Base-by-base conservation (phyloP, 495 filamentous ascomycete genomes). In the Lasiosphaeria hispida region DNA sequence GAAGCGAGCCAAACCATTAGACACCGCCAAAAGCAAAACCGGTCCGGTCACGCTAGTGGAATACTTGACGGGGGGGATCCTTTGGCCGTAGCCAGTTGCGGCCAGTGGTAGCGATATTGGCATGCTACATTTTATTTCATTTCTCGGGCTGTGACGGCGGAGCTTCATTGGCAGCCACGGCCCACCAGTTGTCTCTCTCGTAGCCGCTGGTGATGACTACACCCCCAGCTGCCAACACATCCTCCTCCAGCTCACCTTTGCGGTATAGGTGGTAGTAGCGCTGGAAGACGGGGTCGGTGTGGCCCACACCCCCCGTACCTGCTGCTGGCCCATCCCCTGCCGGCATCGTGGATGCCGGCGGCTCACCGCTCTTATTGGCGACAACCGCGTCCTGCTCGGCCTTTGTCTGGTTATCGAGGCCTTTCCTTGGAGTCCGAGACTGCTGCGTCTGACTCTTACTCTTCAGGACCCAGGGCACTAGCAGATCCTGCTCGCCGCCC, bases 151-250 rank as follows among this genome's bases (percentile, higher is more conserved):
- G 35, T 57, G 53, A 35, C 41, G 55, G 34, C 11, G 33, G 14
- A 38, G 48, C 40, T 4, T 53, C 58, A 67, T 69, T 68, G 64
- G 68, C 65, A 48, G 71, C 63, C 66, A 80, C 72, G 43, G 72
- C 90, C 93, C 94, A 98, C 94, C 94, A 97, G 77, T 98, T 98
- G 63, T 98, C 94, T 72, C 85, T 94, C 67, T 98, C 94, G 76
- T 97, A 98, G 30, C 94, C 94, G 54, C 86, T 87, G 60, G 87
- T 85, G 41, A 93, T 59, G 14, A 96, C 83, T 48, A 67, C 69
- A 36, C 94, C 94, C 34, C 90, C 92, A 43, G 90, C 94, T 23
- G 74, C 77, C 40, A 68, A 65, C 57, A 96, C 82, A 70, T 98
- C 90, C 38, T 83, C 78, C 66, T 96, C 92, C 66, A 98, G 73